These are phyloP conservation scores for Fibroporia radiculosa DNA, from an alignment of 768 basidiomycete genomes.

Conservation along the genomic window DNA sequence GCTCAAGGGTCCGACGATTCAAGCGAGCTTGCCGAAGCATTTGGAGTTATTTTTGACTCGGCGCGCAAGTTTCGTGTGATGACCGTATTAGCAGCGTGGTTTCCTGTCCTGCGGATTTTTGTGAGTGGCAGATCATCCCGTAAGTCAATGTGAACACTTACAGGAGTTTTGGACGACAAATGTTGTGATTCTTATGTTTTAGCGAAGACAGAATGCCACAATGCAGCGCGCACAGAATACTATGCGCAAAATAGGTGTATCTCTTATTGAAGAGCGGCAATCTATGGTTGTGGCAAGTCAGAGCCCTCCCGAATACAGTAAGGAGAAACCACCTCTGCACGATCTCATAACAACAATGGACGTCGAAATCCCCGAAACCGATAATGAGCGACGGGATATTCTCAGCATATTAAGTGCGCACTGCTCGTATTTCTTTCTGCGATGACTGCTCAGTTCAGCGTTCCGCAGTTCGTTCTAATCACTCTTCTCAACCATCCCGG, in stretches of 20 bases:
- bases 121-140: conserved; percentile 28
- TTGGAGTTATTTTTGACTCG: conserved; percentile 44
- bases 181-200: conserved; percentile 1
- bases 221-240: conserved; percentile 37
- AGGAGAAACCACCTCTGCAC: conserved; percentile 21
- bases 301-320: conserved; percentile 7
- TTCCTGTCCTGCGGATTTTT: conserved; percentile 45
- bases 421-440: neutral
- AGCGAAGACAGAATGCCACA: conserved; percentile 40
- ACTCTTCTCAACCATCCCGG: conserved; percentile 34
- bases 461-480: conserved; percentile 50
- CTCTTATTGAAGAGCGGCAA: conserved; percentile 45
- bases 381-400: conserved; percentile 39
- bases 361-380: too few relatives aligned
- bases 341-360: too few relatives aligned
- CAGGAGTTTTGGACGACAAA: neutral
- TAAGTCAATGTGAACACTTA: neutral
- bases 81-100: conserved; percentile 49
- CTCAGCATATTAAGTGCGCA: conserved; percentile 33
- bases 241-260: conserved; percentile 45
- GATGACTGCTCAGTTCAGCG: neutral
- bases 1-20: conserved; percentile 28
- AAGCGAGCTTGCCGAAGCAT: conserved; percentile 50
- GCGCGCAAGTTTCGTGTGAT: conserved; percentile 44
- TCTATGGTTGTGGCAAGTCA: conserved; percentile 23